Base-by-base conservation (phyloP, 208 protist species). In the Balamuthia mandrillaris region DNA sequence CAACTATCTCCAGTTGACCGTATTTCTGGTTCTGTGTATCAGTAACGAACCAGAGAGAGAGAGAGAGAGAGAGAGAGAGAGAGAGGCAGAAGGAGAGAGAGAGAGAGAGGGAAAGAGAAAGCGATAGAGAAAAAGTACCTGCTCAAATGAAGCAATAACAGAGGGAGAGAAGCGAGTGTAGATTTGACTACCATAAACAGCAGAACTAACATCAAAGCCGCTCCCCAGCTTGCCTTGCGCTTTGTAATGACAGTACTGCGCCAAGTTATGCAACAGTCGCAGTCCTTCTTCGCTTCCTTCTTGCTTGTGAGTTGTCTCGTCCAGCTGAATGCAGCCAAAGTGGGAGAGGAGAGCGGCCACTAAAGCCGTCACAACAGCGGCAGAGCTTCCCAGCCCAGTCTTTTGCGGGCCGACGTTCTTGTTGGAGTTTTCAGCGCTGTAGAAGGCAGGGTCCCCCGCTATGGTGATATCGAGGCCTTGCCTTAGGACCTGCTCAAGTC, bases 141-240 rank as follows among this genome's bases (percentile, higher is more conserved):
- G 29, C 16, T 61, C 35, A 35, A 87, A 70, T 29, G 84, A 77
- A 9, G 29, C 27, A 70, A 87, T 87, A 2, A 89, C 24, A 49
- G 51, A 29, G 0, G 87, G 87, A 39, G 87, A 89, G 81, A 89
- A 89, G 72, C 87, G 81, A 44, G 81, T 35, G 65, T 82, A 66
- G 74, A 82, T 82, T 61, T 82, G 74, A 33, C 52, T 66, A 41
- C 97, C 97, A 87, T 95, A 98, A 1, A 96, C 92, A 39, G 96
- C 96, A 9, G 96, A 95, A 86, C 93, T 97, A 21, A 98, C 96
- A 87, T 98, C 97, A 87, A 98, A 98, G 44, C 97, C 97, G 88
- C 95, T 97, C 47, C 97, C 96, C 37, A 98, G 94, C 92, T 98
- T 98, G 27, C 96, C 96, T 87, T 98, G 97, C 18, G 96, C 95